Base-by-base conservation (phyloP, 805 yeast species). In the Schizosaccharomyces osmophilus region DNA sequence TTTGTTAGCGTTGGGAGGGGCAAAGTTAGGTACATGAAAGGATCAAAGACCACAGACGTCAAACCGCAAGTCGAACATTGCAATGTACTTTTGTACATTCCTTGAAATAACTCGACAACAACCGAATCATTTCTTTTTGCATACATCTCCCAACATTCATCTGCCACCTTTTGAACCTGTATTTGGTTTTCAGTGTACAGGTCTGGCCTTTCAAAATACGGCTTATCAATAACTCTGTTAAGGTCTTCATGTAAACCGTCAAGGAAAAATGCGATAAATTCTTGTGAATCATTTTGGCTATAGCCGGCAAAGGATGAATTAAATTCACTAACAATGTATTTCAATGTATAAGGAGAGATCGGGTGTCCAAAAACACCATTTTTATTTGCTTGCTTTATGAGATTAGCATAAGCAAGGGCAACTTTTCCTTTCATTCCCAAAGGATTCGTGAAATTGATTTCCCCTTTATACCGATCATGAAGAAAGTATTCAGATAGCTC, bases 161-260 rank as follows among this genome's bases (percentile, higher is more conserved):
- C 72, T 0, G 97, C 95, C 59, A 93, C 73, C 31, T 75, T 73
- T n/a, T 70, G 72, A 11, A 89, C 77, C 1, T 70, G 71, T 0
- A 70, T 70, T 0, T 72, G 71, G 68, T 84, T 79, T 54, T 75
- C 73, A 2, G 81, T 78, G 67, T 81, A 80, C 43, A 79, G 83
- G 45, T 82, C 86, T 0, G 97, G 96, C 67, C 87, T 87, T 67
- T 87, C 95, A 6, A 87, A 80, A 65, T 83, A 83, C 0, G 97
- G 97, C 69, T 93, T 93, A 45, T 84, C 73, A 8, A 79, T 69
- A 36, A 90, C 83, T 62, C 96, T 76, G 68, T 93, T 93, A 64
- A 90, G 75, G 71, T 90, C 97, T 70, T 90, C 97, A 69, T 90
- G 97, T 45, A 90, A 73, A 1, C 93, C 88, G 71, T 90, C 96